Base-by-base conservation (phyloP, 495 filamentous ascomycete genomes). In the Neurospora sp. region DNA sequence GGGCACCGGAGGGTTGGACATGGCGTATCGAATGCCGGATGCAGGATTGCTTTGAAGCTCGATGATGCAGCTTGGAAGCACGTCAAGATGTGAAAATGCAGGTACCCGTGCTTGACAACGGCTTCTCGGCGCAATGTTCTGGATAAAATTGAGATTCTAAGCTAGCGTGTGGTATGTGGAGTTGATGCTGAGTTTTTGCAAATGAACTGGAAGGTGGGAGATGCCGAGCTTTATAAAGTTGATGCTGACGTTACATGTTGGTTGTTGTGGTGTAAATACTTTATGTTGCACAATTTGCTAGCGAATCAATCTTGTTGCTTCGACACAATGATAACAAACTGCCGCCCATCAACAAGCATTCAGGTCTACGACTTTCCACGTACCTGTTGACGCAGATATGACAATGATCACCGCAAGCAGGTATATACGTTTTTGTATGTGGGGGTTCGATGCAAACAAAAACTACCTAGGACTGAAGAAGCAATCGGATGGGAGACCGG, bases 1-100 rank as follows among this genome's bases (percentile, higher is more conserved):
- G 11, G 77, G 69, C 11, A 44, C 66, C 10, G 75, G 70, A 5
- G 75, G 69, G 18, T 74, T 23, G 71, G 72, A 74, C 73, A 75
- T 76, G 37, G 40, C 18, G 54, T 62, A 35, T 62, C 6, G 14
- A 31, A 62, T 35, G 27, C 54, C 27, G 54, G 27, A 31, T 62
- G 27, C 54, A 62, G 27, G 27, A 27, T 31, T 62, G 54, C 12
- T 62, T 16, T 35, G 54, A 62, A 35, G 54, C 27, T 62, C 27
- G 54, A 62, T 35, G 54, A 62, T 35, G 27, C 23, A 62, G 54
- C 23, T 62, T 62, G 23, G 23, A 62, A 62, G 54, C 23, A 62
- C 11, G 23, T 31, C 23, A 62, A 31, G 23, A 14, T 14, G 23
- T 62, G 54, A 31, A 62, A 31, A 62, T 16, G 54, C 23, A 35